Percentiles rank a stretch among this genome's conserved stretches.
These are phyloP conservation scores for Grigorovia humatica DNA, from an alignment of 805 yeast species.

Conservation along the genomic window DNA sequence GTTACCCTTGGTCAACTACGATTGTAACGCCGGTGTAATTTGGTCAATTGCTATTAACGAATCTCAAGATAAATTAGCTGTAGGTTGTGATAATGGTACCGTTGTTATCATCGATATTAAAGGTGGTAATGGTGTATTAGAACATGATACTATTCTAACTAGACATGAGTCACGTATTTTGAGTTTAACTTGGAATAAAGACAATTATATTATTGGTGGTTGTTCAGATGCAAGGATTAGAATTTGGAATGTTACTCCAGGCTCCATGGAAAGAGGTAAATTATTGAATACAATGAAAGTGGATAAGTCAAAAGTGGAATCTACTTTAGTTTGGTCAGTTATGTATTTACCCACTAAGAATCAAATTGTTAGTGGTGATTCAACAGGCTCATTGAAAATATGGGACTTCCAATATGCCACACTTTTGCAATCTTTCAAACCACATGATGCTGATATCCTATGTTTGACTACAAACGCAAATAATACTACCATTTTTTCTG, in stretches of 20 bases:
- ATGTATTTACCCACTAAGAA: slow-evolving; percentile 47
- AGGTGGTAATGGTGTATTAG: slow-evolving; percentile 78
- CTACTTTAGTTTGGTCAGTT: slow-evolving; percentile 88
- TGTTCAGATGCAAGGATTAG: slow-evolving; percentile 91
- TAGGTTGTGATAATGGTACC: slow-evolving; percentile 93
- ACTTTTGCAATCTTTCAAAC: slow-evolving; percentile 66
- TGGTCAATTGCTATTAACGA: slow-evolving; percentile 76
- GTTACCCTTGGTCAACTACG: slow-evolving; percentile 61
- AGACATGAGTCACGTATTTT: slow-evolving; percentile 77
- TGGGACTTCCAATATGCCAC: slow-evolving; percentile 82
- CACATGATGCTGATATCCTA: slow-evolving; percentile 87
- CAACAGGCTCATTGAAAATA: slow-evolving; percentile 85
- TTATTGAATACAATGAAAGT: slow-evolving; percentile 81
- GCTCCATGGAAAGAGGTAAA: slow-evolving; percentile 40
- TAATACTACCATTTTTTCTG: slow-evolving; percentile 64
- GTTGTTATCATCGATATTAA: slow-evolving; percentile 76
- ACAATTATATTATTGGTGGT: slow-evolving; percentile 70
- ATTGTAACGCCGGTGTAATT: slow-evolving; percentile 85
- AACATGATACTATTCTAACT: slow-evolving; percentile 64
- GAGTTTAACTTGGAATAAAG: slow-evolving; percentile 63
- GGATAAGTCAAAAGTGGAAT: slow-evolving; percentile 75
- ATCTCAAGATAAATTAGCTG: slow-evolving; percentile 55
- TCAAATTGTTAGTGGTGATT: slow-evolving; percentile 91
- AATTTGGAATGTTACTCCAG: slow-evolving; percentile 45
- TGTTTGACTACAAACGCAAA: slow-evolving; percentile 51